Evolutionary conservation across 1,284 basidiomycete species (phyloP), one percentile per base, ranked within the genome.

Genomic region (Heterobasidion annosum): DNA sequence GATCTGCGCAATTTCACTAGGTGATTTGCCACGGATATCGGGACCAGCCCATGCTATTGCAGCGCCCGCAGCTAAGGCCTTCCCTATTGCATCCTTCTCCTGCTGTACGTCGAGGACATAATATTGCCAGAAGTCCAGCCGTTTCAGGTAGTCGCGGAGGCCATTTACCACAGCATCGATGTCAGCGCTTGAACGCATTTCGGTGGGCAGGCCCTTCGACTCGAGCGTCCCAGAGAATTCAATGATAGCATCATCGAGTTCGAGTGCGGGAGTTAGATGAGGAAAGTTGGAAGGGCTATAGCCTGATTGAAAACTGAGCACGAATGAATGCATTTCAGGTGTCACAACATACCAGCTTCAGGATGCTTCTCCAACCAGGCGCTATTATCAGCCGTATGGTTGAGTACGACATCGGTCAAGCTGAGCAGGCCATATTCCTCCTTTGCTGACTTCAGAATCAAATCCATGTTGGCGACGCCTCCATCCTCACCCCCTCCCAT

Each of bases 331-430:
- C 3, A 25, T 5, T 5, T 1, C 32, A 52, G 18, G 25, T 49
- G 18, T 33, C 4, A 8, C 25, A 37, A 52, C n/a, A 13, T 45
- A 87, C 93, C 93, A 59, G 93, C 91, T 78, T 98, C 94, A 2
- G 95, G 94, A 68, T 98, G 94, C 5, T 94, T 82, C 43, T 82
- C 67, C n/a, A 98, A 75, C 94, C 93, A 98, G 8, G 83, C 76
- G 59, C 88, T 93, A 66, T 97, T 92, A 65, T 92, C 89, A 6
- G 94, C 92, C 2, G 94, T 97, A 65, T 98, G 94, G 67, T 98
- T 98, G 57, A 96, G 79, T 15, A 98, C 95, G 47, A 98, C 89
- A 66, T 98, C 95, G 0, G 92, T 97, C 62, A 98, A 68, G 63
- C 84, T 88, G 56, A 96, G 75, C 40, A 98, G 73, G 1, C 95